Conservation (phyloP, 352 stramenopile species). For the Thraustotheca clavata region DNA sequence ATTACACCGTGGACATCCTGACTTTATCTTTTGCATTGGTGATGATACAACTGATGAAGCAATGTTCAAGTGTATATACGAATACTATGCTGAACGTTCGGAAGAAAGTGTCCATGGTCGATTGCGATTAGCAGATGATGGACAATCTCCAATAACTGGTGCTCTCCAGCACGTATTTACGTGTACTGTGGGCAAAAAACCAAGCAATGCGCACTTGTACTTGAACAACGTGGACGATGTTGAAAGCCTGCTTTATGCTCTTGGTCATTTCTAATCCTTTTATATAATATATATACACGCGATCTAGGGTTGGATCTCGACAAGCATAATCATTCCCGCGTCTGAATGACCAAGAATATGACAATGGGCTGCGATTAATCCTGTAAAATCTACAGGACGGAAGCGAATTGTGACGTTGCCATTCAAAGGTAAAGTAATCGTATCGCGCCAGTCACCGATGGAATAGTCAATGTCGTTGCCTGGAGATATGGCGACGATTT, state of each 20-base stretch:
- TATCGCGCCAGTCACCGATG: constrained; percentile 73
- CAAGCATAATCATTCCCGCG: constrained; percentile 57
- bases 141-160: constrained; percentile 30
- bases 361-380: constrained; percentile 58
- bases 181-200: constrained; percentile 89
- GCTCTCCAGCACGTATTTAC: constrained; percentile 83
- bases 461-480: constrained; percentile 58
- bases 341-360: constrained; percentile 77
- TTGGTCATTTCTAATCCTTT: constrained; percentile 29
- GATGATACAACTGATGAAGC: constrained; percentile 97
- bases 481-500: constrained; percentile 65
- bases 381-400: constrained; percentile 51
- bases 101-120: constrained; percentile 70
- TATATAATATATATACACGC: not conserved
- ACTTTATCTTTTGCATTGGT: constrained; percentile 95
- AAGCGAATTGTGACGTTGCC: constrained; percentile 81
- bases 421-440: constrained; percentile 58
- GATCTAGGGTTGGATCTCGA: constrained; percentile 32
- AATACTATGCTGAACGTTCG: constrained; percentile 82
- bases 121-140: not conserved
- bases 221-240: constrained; percentile 87
- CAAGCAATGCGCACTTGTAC: constrained; percentile 84
- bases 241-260: constrained; percentile 61
- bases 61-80: constrained; percentile 94
- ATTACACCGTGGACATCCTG: constrained; percentile 71